Conservation (phyloP, 208 protist genomes). For the Angomonas desouzai region DNA sequence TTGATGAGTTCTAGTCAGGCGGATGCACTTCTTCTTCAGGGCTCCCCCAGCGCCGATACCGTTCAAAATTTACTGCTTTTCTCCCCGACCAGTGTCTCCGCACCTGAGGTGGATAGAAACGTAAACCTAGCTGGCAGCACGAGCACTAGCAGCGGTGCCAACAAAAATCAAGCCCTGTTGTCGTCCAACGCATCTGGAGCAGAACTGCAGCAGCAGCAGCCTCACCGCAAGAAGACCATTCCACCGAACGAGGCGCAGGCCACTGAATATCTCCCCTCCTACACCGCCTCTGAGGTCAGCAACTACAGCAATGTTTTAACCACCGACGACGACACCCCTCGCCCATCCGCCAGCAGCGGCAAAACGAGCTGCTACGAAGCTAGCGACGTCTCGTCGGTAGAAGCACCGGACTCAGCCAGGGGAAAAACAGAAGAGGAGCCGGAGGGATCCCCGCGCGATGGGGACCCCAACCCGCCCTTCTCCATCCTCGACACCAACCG, state of each 20-base stretch:
- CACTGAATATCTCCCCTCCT: not conserved
- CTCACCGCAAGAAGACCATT: not conserved
- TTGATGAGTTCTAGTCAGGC: not conserved
- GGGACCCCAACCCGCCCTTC: not conserved
- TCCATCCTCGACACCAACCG: constrained; percentile 5
- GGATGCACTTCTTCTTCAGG: not conserved
- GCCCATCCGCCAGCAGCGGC: not conserved
- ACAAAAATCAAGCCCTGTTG: not conserved
- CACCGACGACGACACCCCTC: not conserved
- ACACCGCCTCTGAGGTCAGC: not conserved
- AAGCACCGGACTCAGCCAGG: not conserved
- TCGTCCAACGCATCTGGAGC: not conserved
- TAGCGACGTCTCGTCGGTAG: not conserved
- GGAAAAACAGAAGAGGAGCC: not conserved
- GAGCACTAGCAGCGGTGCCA: not conserved
- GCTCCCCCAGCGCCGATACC: not conserved
- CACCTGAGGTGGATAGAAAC: not conserved
- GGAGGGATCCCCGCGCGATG: not conserved
- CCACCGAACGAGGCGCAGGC: not conserved
- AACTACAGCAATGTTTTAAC: constrained; percentile 2
- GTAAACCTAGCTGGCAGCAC: not conserved
- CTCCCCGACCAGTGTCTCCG: not conserved
- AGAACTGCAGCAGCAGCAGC: not conserved
- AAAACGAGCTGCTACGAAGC: not conserved
- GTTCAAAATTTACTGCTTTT: not conserved